Percentiles rank a stretch among this genome's conserved stretches.
These are phyloP conservation scores for Phytophthora litchii DNA, from an alignment of 352 stramenopile species.

Conservation along the genomic window DNA sequence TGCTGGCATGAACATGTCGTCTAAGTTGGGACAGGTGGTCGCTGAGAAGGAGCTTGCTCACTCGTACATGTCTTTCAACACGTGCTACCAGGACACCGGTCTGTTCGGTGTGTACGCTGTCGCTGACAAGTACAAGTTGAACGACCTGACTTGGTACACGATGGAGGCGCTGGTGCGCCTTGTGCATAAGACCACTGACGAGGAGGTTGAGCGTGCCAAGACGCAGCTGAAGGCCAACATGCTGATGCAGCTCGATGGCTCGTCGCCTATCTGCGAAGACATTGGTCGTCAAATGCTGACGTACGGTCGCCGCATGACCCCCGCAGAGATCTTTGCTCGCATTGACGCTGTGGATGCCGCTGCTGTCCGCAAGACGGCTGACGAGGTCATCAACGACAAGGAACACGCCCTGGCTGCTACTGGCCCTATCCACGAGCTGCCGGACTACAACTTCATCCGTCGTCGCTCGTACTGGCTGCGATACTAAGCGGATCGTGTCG, in stretches of 20 bases:
- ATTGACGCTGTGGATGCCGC: slow-evolving; percentile 98
- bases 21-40: slow-evolving; percentile 96
- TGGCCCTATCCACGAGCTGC: slow-evolving; percentile 98
- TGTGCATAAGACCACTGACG: slow-evolving; percentile 96
- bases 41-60: slow-evolving; percentile 96
- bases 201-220: slow-evolving; percentile 98
- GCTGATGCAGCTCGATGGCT: slow-evolving; percentile 99
- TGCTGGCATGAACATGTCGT: slow-evolving; percentile 95
- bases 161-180: slow-evolving; percentile 96
- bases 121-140: slow-evolving; percentile 94
- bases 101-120: slow-evolving; percentile 99
- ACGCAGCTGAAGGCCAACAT: slow-evolving; percentile 99
- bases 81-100: slow-evolving; percentile 99
- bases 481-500: slow-evolving; percentile 66
- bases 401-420: slow-evolving; percentile 98
- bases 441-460: slow-evolving; percentile 99
- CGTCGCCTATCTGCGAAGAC: slow-evolving; percentile 98
- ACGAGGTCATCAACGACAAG: slow-evolving; percentile 97
- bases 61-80: slow-evolving; percentile 99
- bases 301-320: slow-evolving; percentile 96
- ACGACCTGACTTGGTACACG: slow-evolving; percentile 94
- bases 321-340: slow-evolving; percentile 98
- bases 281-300: slow-evolving; percentile 99
- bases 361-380: slow-evolving; percentile 90
- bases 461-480: slow-evolving; percentile 98